Percentiles rank a stretch among this genome's conserved stretches.
Conservation (phyloP, 208 protist genomes). For the Novymonas esmeraldas region DNA sequence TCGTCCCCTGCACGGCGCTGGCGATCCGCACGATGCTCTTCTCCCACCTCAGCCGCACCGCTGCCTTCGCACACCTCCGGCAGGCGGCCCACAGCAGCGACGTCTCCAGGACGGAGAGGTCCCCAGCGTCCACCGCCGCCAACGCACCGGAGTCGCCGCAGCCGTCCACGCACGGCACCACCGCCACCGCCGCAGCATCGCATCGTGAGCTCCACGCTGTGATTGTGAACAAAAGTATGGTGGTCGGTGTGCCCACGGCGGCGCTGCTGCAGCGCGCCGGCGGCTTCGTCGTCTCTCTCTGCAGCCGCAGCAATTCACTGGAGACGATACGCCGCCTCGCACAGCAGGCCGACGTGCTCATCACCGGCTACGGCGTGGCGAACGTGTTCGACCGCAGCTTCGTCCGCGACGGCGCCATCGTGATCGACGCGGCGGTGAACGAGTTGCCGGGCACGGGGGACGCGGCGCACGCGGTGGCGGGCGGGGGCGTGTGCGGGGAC, state of each 20-base stretch:
- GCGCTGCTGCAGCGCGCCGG: conserved; percentile 83
- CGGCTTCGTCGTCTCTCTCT: conserved; percentile 91
- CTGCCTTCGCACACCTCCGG: conserved; percentile 13
- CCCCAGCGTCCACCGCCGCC: not conserved
- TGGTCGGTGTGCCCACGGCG: conserved; percentile 93
- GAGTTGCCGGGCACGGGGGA: conserved; percentile 6
- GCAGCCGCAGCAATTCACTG: conserved; percentile 86
- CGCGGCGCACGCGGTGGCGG: not conserved
- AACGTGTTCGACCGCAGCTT: conserved; percentile 74
- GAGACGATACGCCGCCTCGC: conserved; percentile 52
- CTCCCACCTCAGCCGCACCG: conserved; percentile 44
- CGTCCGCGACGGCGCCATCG: conserved; percentile 92
- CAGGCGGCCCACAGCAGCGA: not conserved
- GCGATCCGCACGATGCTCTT: conserved; percentile 66
- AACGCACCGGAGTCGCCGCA: not conserved
- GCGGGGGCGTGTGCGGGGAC: conserved; percentile 56
- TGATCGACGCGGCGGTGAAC: conserved; percentile 98
- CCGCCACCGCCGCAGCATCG: not conserved
- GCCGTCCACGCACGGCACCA: too few species aligned
- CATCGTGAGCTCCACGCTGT: conserved; percentile 78
- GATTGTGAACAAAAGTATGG: conserved; percentile 94
- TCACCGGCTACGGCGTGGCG: conserved; percentile 91
- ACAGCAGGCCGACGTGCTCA: conserved; percentile 84
- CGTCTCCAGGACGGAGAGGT: not conserved
- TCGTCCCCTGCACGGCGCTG: conserved; percentile 69